Percentiles rank a stretch among this genome's conserved stretches.
These are phyloP conservation scores for Kalaharituber pfeilii DNA, from an alignment of 2,329 filamentous ascomycete genomes.

Conservation along the genomic window DNA sequence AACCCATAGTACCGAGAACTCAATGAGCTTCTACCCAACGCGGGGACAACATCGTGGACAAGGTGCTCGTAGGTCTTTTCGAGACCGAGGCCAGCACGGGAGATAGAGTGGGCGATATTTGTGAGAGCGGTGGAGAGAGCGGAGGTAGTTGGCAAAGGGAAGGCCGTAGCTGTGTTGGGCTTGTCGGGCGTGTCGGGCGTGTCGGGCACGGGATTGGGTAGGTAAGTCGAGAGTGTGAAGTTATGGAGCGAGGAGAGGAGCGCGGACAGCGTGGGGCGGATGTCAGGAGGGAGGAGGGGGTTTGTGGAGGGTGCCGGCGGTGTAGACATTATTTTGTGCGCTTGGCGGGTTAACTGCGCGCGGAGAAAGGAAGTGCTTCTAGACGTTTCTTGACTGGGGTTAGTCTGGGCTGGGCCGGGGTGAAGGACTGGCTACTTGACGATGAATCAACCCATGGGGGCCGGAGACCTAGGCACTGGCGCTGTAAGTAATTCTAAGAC, in stretches of 20 bases:
- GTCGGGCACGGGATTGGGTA: neutral
- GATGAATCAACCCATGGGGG: too few species aligned
- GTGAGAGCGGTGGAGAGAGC: conserved; percentile 16
- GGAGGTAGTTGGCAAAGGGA: conserved; percentile 18
- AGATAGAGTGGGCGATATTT: conserved; percentile 27
- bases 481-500: too few species aligned
- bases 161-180: conserved; percentile 12
- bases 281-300: neutral
- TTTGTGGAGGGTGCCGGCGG: too few species aligned
- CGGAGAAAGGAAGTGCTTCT: too few species aligned
- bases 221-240: neutral
- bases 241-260: neutral
- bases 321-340: too few species aligned
- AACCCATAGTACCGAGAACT: conserved; percentile 69
- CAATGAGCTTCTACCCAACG: conserved; percentile 47
- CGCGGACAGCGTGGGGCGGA: neutral
- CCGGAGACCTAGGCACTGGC: too few species aligned
- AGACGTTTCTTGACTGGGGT: too few species aligned
- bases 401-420: too few species aligned
- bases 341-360: too few species aligned
- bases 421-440: too few species aligned
- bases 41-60: conserved; percentile 33
- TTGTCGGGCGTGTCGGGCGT: conserved; percentile 1
- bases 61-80: conserved; percentile 31
- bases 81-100: conserved; percentile 30